These are phyloP conservation scores for Echeveria elegans DNA, from an alignment of 164 flowering plant genomes.

Conservation along the genomic window DNA sequence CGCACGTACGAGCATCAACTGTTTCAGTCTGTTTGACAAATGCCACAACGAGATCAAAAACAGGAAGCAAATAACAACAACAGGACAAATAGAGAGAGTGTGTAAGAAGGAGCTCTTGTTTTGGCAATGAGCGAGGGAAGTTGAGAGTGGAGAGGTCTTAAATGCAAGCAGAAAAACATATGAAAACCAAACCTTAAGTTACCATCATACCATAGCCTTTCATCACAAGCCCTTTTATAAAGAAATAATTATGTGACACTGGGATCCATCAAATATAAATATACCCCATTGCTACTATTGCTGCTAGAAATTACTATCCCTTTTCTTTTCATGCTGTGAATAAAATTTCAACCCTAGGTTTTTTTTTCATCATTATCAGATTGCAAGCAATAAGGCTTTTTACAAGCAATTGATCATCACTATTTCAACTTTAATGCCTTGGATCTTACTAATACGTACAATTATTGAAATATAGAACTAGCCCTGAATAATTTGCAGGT, in stretches of 20 bases:
- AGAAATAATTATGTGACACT: background rate
- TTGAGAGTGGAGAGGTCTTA: background rate
- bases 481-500: too few species aligned
- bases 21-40: background rate
- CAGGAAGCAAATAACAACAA: background rate
- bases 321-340: conserved; percentile 5
- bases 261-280: background rate
- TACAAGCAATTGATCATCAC: background rate
- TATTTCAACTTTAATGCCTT: too few species aligned
- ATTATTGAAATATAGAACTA: too few species aligned
- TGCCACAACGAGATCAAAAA: background rate
- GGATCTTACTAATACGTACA: too few species aligned
- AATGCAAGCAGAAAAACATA: background rate
- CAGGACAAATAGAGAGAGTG: background rate
- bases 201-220: background rate
- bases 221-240: conserved; percentile 3
- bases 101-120: background rate
- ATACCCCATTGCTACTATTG: background rate
- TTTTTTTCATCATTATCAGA: background rate
- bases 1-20: background rate
- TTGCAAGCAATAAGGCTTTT: background rate
- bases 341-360: background rate
- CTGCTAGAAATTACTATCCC: background rate
- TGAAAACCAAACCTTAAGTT: conserved; percentile 7
- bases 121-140: background rate